phyloP scores from a whole-genome alignment of 1,284 basidiomycete genomes.

The Marasmius tenuissimus region DNA sequence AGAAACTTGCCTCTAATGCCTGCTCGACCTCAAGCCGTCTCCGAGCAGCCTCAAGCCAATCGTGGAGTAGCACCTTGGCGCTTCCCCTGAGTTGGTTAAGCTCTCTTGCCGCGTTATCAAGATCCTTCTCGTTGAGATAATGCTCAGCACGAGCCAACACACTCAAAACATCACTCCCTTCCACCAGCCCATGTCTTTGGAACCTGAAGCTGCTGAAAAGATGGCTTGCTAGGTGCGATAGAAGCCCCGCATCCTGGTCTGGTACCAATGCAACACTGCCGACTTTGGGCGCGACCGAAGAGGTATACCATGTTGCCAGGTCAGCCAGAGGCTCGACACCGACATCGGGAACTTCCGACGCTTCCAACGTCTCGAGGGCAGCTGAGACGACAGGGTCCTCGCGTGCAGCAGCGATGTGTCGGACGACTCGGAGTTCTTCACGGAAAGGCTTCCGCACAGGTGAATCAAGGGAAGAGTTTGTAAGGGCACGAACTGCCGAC shows the following conservation, averaged over 20 bases:
- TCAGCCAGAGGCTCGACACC: conserved; percentile 92
- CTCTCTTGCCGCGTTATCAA: conserved; percentile 90
- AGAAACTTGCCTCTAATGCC: conserved; percentile 78
- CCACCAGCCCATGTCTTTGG: conserved; percentile 70
- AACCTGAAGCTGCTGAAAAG: conserved; percentile 80
- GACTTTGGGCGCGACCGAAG: conserved; percentile 83
- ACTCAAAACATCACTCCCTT: conserved; percentile 84
- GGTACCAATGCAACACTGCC: conserved; percentile 90
- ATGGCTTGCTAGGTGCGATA: conserved; percentile 85
- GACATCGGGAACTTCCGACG: conserved; percentile 74
- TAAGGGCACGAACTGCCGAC: conserved; percentile 71
- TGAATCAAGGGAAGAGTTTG: conserved; percentile 54
- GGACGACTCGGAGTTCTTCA: conserved; percentile 84
- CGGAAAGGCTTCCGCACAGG: conserved; percentile 79
- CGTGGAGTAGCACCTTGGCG: conserved; percentile 78
- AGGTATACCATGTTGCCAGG: conserved; percentile 87
- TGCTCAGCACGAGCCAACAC: conserved; percentile 90
- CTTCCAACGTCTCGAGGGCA: conserved; percentile 74
- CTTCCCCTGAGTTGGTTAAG: conserved; percentile 90
- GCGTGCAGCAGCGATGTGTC: conserved; percentile 69
- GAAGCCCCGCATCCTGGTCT: conserved; percentile 82
- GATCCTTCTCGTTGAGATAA: conserved; percentile 88
- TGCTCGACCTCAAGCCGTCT: conserved; percentile 91
- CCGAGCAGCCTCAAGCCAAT: conserved; percentile 93
- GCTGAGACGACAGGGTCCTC: conserved; percentile 68